Conservation (phyloP, 75 land plant species). For the Gnetum montanum region DNA sequence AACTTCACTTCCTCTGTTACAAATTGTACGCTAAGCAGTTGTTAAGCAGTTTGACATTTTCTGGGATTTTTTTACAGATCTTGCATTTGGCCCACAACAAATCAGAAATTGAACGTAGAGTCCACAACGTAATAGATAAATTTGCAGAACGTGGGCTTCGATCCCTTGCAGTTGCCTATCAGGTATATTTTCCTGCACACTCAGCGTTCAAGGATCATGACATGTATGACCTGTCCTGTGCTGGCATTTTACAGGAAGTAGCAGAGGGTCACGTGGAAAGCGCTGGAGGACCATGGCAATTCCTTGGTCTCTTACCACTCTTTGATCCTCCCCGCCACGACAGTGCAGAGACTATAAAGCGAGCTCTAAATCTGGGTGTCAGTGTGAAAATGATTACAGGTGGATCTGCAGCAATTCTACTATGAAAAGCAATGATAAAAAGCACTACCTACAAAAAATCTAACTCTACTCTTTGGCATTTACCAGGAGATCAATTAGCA, state of each 20-base stretch:
- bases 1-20: neutral
- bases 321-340: conserved; percentile 95
- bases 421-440: no score
- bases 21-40: neutral
- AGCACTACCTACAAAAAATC: neutral
- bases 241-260: conserved; percentile 23
- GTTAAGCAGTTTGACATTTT: neutral
- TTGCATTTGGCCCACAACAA: conserved; percentile 43
- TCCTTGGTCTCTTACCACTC: conserved; percentile 69
- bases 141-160: conserved; percentile 79
- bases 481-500: conserved; percentile 47
- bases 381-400: conserved; percentile 91
- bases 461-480: neutral
- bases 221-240: neutral
- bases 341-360: conserved; percentile 84
- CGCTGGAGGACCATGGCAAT: conserved; percentile 65
- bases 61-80: conserved; percentile 33
- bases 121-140: conserved; percentile 48
- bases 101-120: conserved; percentile 42
- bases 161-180: conserved; percentile 67
- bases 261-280: conserved; percentile 45
- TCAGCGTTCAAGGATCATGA: no score
- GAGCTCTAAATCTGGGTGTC: conserved; percentile 76
- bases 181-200: conserved; percentile 22
- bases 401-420: no score